Conservation (phyloP, 2,329 filamentous ascomycete species). For the Dothidotthia symphoricarpi region DNA sequence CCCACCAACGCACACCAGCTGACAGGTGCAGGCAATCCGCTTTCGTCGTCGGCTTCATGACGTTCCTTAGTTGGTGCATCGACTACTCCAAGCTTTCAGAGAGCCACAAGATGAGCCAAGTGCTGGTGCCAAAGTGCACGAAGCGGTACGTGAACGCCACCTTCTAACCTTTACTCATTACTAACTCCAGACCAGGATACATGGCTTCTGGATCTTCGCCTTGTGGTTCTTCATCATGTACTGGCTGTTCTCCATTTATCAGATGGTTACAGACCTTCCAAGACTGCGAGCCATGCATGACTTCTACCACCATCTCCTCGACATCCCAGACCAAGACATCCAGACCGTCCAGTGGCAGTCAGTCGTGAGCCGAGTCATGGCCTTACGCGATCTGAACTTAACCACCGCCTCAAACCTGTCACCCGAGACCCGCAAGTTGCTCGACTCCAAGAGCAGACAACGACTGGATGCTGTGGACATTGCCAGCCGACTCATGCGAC, state of each 20-base stretch:
- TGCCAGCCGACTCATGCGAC: conserved; percentile 92
- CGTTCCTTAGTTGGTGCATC: conserved; percentile 81
- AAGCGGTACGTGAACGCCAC: conserved; percentile 28
- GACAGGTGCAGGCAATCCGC: conserved; percentile 64
- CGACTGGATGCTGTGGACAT: conserved; percentile 95
- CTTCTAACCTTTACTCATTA: not conserved
- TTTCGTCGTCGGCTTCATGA: conserved; percentile 79
- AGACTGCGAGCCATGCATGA: conserved; percentile 75
- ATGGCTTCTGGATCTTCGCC: conserved; percentile 70
- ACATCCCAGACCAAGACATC: conserved; percentile 82
- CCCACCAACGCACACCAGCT: conserved; percentile 4
- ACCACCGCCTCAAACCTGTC: conserved; percentile 67
- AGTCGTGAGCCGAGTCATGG: conserved; percentile 81
- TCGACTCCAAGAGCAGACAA: conserved; percentile 87
- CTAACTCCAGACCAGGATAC: conserved; percentile 56
- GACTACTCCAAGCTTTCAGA: conserved; percentile 72
- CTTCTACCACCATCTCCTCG: conserved; percentile 79
- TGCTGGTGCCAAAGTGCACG: conserved; percentile 74
- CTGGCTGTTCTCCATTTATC: conserved; percentile 76
- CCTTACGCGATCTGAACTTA: conserved; percentile 80
- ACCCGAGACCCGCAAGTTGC: conserved; percentile 58
- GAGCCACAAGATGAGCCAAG: conserved; percentile 60
- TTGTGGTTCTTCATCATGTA: conserved; percentile 85
- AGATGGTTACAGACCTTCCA: conserved; percentile 70
- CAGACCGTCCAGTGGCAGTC: conserved; percentile 95